Conservation (phyloP, 2,329 filamentous ascomycete species). For the Cordyceps pruinosa region DNA sequence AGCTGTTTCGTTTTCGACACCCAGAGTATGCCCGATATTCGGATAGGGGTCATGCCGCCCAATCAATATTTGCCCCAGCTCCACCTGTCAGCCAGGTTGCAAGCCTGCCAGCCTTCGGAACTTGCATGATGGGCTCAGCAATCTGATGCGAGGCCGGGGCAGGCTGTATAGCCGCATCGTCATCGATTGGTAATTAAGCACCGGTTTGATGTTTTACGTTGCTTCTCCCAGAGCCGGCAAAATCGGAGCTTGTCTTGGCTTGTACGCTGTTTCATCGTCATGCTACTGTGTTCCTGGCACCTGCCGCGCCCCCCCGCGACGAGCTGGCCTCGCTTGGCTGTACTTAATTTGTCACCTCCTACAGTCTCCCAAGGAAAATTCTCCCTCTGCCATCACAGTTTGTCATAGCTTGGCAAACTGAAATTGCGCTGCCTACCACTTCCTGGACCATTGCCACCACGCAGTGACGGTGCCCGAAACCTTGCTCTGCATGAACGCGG, state of each 20-base stretch:
- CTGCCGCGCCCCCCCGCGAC: neutral
- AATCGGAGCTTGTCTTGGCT: neutral
- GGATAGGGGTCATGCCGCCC: neutral
- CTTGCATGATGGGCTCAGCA: neutral
- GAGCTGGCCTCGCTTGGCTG: neutral
- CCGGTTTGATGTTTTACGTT: neutral
- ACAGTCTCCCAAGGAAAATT: neutral
- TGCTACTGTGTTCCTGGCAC: constrained; percentile 1
- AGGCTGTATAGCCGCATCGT: neutral
- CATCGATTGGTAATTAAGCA: neutral
- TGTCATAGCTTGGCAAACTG: neutral
- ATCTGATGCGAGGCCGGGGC: neutral
- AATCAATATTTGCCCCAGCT: neutral
- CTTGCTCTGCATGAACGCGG: neutral
- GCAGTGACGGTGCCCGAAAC: neutral
- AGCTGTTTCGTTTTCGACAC: constrained; percentile 6
- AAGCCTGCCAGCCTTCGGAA: neutral
- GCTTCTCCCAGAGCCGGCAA: neutral
- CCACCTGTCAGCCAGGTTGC: neutral
- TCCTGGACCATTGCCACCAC: neutral
- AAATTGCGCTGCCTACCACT: neutral
- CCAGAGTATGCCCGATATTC: neutral
- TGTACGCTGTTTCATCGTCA: constrained; percentile 1
- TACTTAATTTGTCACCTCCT: neutral
- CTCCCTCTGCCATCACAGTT: neutral